A percentile compares a stretch with the other conserved stretches of the same genome.
Evolutionary conservation across 139 green algal species (phyloP).

Genomic region (Microglena sp.): DNA sequence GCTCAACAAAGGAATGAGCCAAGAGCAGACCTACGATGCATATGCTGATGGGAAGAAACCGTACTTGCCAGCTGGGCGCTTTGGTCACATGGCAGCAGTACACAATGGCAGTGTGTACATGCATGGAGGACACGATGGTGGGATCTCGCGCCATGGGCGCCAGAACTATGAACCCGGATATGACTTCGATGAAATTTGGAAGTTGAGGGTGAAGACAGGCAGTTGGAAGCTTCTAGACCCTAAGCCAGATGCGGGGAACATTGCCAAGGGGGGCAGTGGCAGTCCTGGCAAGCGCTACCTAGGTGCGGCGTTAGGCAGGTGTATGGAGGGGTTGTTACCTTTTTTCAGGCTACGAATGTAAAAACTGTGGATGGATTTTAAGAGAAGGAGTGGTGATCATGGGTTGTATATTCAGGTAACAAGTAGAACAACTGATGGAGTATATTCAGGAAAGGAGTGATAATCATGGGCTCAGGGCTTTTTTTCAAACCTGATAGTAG

Average conservation of each 20-base stretch:
- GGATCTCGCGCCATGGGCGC: constrained; percentile 23
- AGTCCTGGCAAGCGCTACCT: constrained; percentile 12
- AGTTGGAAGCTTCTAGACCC: neutral
- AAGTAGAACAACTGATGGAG: too few relatives aligned
- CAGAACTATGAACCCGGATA: constrained; percentile 13
- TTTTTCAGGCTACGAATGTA: too few relatives aligned
- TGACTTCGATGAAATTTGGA: constrained; percentile 13
- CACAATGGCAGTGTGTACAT: constrained; percentile 14
- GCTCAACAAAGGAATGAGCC: neutral
- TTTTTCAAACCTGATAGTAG: too few relatives aligned
- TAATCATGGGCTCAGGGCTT: too few relatives aligned
- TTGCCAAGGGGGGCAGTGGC: too few relatives aligned
- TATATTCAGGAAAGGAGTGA: too few relatives aligned
- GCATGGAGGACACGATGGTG: constrained; percentile 30
- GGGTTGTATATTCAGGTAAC: too few relatives aligned
- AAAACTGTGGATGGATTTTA: too few relatives aligned
- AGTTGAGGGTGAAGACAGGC: neutral
- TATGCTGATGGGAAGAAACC: constrained; percentile 11
- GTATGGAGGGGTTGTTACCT: too few relatives aligned
- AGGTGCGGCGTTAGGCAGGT: too few relatives aligned
- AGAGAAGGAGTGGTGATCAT: too few relatives aligned
- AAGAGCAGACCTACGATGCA: constrained; percentile 4
- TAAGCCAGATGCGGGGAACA: too few relatives aligned
- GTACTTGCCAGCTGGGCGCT: constrained; percentile 17
- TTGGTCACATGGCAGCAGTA: constrained; percentile 12